Base-by-base conservation (phyloP, 2,329 filamentous ascomycete species). In the Coniochaeta pulveracea region DNA sequence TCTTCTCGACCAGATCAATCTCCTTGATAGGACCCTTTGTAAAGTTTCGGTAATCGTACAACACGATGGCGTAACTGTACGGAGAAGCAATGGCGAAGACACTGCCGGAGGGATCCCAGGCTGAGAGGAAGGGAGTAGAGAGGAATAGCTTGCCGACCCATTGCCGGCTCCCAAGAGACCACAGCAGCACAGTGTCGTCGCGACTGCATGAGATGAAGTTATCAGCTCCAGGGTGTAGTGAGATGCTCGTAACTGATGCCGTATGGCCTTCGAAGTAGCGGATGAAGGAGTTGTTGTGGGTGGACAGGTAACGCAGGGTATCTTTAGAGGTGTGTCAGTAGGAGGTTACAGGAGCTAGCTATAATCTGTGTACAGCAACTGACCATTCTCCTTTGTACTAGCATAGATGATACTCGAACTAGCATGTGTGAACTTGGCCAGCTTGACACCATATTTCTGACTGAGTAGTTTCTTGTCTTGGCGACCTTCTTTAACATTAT, bases 201-300 rank as follows among this genome's bases (percentile, higher is more conserved):
- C 81, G 76, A 33, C 82, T 82, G 56, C 85, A 93, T 11, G 88
- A 95, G 37, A 98, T 76, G 61, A 98, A 96, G 44, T 81, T 80
- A 56, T 98, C 91, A 47, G 72, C 76, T 30, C 85, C 82, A 0
- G 91, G 91, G 43, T 88, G 89, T 41, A 96, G 71, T 2, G 81
- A 66, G 18, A 98, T 69, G 39, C 72, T 81, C 12, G 89, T 96
- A 22, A 98, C 91, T 35, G 78, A 69, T 38, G 73, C 80, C 26
- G 83, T 81, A 56, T 98, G 91, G 32, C 89, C 91, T 40, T 84
- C 80, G 54, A 96, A 98, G 59, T 98, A 98, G 41, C 91, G 82
- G 40, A 96, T 83, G 56, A 93, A 98, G 38, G 80, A 83, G 60
- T 96, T 95, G 56, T 96, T 91, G 57, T 98, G 91, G 10, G 80